Evolutionary conservation across 495 filamentous ascomycete genomes (phyloP).

Genomic region (Staphylotrichum longicolle): DNA sequence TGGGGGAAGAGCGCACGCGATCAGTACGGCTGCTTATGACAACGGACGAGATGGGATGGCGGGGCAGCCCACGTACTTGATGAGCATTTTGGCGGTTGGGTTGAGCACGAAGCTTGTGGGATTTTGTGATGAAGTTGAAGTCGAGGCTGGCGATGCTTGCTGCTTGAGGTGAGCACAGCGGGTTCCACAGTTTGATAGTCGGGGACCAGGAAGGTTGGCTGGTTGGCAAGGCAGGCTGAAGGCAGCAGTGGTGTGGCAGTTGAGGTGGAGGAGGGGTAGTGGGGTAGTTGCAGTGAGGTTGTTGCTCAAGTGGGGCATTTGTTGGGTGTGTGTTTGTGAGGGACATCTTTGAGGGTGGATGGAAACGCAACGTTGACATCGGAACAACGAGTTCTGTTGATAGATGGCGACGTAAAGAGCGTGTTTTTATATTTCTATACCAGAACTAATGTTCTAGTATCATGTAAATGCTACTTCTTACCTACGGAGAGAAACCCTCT

Average conservation of each 20-base stretch:
- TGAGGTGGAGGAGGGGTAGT: conserved; percentile 8
- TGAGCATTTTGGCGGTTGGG: conserved; percentile 23
- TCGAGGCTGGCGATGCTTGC: not conserved
- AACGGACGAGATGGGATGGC: not conserved
- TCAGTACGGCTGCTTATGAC: not conserved
- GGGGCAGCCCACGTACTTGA: conserved; percentile 16
- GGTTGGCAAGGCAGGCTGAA: conserved; percentile 3
- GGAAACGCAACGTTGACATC: too few species aligned
- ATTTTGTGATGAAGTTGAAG: not conserved
- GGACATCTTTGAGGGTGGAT: too few species aligned
- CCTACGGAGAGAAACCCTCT: too few species aligned
- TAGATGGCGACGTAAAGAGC: too few species aligned
- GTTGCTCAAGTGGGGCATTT: not conserved
- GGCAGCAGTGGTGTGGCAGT: conserved; percentile 9
- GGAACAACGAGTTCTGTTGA: too few species aligned
- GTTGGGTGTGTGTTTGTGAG: not conserved
- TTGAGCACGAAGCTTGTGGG: not conserved
- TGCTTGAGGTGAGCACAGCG: not conserved
- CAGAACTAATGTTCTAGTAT: too few species aligned
- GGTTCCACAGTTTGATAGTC: not conserved
- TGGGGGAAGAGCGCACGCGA: not conserved
- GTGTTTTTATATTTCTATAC: too few species aligned
- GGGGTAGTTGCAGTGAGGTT: conserved; percentile 8
- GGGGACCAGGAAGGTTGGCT: not conserved
- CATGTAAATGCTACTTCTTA: too few species aligned